Conservation (phyloP, 768 basidiomycete species). For the Roridomyces roridus region DNA sequence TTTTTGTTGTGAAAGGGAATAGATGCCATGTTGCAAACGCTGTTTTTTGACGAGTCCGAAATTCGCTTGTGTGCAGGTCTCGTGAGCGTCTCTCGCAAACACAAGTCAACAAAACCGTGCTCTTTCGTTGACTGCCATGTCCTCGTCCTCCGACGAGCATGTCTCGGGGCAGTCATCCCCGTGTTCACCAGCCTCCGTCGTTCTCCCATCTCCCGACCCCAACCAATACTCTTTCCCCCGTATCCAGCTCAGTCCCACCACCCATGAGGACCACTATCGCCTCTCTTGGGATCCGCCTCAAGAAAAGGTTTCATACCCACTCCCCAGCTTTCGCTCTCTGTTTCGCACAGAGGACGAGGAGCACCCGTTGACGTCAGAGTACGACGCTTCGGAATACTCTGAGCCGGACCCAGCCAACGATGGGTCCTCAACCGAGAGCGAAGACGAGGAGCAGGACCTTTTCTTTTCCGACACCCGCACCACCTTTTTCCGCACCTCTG, state of each 20-base stretch:
- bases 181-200: neutral
- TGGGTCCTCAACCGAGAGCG: slow-evolving; percentile 40
- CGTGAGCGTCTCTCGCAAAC: too few species aligned
- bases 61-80: too few species aligned
- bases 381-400: slow-evolving; percentile 39
- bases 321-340: slow-evolving; percentile 35
- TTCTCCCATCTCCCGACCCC: slow-evolving; percentile 7
- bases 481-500: slow-evolving; percentile 61
- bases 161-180: neutral
- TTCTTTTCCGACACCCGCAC: slow-evolving; percentile 39
- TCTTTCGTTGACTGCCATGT: too few species aligned
- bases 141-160: slow-evolving; percentile 10
- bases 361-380: slow-evolving; percentile 38
- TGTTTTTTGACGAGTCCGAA: too few species aligned
- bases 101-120: too few species aligned
- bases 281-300: slow-evolving; percentile 21
- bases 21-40: too few species aligned
- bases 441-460: slow-evolving; percentile 36
- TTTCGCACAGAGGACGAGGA: slow-evolving; percentile 33
- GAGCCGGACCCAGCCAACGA: slow-evolving; percentile 36
- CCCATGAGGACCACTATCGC: slow-evolving; percentile 15
- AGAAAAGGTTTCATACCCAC: slow-evolving; percentile 28
- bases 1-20: neutral
- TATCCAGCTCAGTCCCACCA: slow-evolving; percentile 15
- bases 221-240: slow-evolving; percentile 15